Percentiles rank a stretch among this genome's conserved stretches.
Evolutionary conservation across 2,329 filamentous ascomycete species (phyloP).

Genomic region (Xylaria sp.): DNA sequence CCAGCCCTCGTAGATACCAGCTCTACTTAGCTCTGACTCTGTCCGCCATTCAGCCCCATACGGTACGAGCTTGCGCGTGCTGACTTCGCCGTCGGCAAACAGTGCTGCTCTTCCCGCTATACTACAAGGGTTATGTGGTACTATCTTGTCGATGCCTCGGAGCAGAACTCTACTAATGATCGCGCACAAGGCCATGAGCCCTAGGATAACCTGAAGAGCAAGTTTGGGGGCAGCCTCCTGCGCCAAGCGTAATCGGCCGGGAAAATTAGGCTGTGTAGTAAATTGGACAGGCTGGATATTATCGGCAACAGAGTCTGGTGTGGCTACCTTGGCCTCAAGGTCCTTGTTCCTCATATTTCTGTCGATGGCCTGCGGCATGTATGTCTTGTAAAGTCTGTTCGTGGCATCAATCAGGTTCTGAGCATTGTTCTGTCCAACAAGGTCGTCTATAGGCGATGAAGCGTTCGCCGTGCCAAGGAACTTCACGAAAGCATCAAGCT

Average conservation of each 20-base stretch:
- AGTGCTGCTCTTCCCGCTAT: slow-evolving; percentile 28
- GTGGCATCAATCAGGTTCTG: slow-evolving; percentile 30
- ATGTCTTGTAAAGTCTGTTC: slow-evolving; percentile 25
- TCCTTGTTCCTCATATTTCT: slow-evolving; percentile 20
- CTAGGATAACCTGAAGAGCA: slow-evolving; percentile 25
- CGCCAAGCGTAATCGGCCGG: slow-evolving; percentile 19
- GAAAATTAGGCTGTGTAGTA: slow-evolving; percentile 10
- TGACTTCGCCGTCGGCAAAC: slow-evolving; percentile 32
- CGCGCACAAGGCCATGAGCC: slow-evolving; percentile 23
- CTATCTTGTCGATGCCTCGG: slow-evolving; percentile 20
- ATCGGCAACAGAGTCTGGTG: slow-evolving; percentile 3
- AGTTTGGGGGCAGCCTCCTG: slow-evolving; percentile 25
- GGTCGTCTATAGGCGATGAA: slow-evolving; percentile 24
- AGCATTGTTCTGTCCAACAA: slow-evolving; percentile 10
- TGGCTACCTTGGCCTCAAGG: slow-evolving; percentile 6
- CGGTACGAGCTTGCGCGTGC: slow-evolving; percentile 31
- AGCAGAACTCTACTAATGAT: slow-evolving; percentile 17
- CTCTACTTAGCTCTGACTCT: slow-evolving; percentile 5
- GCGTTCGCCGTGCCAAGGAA: slow-evolving; percentile 24
- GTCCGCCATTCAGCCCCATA: slow-evolving; percentile 32
- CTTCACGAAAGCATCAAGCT: slow-evolving; percentile 25
- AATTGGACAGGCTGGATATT: neutral
- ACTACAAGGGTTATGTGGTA: slow-evolving; percentile 31
- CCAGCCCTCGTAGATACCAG: slow-evolving; percentile 30
- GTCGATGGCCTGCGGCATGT: slow-evolving; percentile 32